A percentile compares a stretch with the other conserved stretches of the same genome.
Conservation (phyloP, 2,329 filamentous ascomycete genomes). For the Coniochaeta sp. region DNA sequence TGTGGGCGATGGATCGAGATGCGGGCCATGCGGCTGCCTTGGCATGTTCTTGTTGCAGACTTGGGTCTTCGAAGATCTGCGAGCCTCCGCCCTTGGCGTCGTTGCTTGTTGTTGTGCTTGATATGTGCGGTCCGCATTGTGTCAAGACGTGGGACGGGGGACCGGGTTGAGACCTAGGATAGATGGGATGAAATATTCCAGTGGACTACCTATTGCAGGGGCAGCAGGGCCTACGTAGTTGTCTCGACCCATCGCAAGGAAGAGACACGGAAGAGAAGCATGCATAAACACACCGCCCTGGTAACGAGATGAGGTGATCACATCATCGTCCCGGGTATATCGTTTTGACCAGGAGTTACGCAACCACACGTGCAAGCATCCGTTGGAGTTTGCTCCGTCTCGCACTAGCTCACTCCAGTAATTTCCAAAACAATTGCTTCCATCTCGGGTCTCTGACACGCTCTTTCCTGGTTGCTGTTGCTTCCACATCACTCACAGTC, state of each 20-base stretch:
- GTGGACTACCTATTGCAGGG: too few relatives aligned
- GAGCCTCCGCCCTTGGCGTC: background rate
- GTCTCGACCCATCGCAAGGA: background rate
- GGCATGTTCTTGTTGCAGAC: background rate
- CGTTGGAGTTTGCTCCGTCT: background rate
- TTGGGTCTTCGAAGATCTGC: background rate
- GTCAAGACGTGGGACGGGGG: background rate
- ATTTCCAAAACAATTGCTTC: too few relatives aligned
- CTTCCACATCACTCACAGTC: background rate
- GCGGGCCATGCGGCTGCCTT: constrained; percentile 3
- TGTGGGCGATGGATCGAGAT: background rate
- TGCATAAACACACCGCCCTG: background rate
- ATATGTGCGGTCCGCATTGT: background rate
- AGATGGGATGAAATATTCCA: background rate
- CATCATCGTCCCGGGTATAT: background rate
- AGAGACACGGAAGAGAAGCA: background rate
- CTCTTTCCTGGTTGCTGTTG: background rate
- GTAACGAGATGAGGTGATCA: background rate
- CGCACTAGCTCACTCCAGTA: too few relatives aligned
- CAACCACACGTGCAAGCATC: background rate
- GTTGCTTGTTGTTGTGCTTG: background rate
- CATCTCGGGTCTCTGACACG: too few relatives aligned
- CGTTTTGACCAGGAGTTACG: background rate
- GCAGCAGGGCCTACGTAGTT: too few relatives aligned
- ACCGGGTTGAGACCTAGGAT: background rate